Base-by-base conservation (phyloP, 768 basidiomycete species). In the Kwoniella europaea region DNA sequence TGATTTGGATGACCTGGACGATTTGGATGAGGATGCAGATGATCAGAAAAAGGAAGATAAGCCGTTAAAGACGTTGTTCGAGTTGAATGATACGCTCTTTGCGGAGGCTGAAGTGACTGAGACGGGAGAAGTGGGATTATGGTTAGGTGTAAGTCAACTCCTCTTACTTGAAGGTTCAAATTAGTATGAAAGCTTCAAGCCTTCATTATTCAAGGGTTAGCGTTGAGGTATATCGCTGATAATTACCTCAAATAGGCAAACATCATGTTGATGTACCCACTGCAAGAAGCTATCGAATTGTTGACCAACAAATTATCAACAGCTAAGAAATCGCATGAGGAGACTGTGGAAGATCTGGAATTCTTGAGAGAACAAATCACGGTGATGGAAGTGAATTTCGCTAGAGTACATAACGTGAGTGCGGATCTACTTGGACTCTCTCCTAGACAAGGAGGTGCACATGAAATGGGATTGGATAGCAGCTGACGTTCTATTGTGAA, bases 361-460 rank as follows among this genome's bases (percentile, higher is more conserved):
- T 99, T 92, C 82, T 84, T 98, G 69, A 86, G 93, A 63, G 97
- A 98, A 80, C 97, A 99, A 83, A 87, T 94, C 63, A 98, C 97
- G 4, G 89, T 97, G 10, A 97, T 98, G 92, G 95, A 99, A 80
- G 89, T 89, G 52, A 98, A 98, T 80, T 94, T 92, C 13, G 96
- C 96, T 5, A 87, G 96, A 46, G 91, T 96, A 63, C 98, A 96
- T 82, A 99, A 98, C 80, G 81, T 83, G 70, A 75, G 82, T 81
- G 35, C 35, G 35, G 1, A 35, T 35, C 35, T 35, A 35, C 6
- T 35, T 35, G 35, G 35, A 35, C 35, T 35, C 0, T 35, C 4
- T 35, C 6, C 6, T 7, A 0, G 6, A 7, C 35, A 7, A 7
- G 3, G 6, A 35, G 6, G 35, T 29, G 35, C 7, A 35, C 35